Percentiles rank a stretch among this genome's conserved stretches.
Conservation (phyloP, 257 asterid species). For the Mentha longifolia region DNA sequence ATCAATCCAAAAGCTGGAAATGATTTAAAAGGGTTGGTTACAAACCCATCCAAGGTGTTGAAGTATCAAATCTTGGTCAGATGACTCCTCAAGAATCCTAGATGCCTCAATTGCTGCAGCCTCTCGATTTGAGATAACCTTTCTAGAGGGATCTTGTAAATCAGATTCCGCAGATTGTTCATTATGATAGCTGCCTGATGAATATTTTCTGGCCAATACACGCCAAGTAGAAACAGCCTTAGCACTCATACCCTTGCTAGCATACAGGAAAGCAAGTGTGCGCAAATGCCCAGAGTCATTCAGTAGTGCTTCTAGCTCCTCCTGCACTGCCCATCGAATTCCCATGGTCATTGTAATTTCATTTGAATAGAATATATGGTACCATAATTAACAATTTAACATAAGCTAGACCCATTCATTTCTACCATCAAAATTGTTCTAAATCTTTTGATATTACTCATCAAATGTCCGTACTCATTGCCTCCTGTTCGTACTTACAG, state of each 20-base stretch:
- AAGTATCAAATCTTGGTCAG: conserved; percentile 86
- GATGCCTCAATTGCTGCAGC: conserved; percentile 83
- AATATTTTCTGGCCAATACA: conserved; percentile 71
- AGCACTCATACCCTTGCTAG: conserved; percentile 90
- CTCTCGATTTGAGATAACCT: conserved; percentile 46
- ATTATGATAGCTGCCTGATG: conserved; percentile 48
- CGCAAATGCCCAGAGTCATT: conserved; percentile 93
- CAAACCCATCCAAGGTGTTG: conserved; percentile 98
- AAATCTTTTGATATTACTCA: neutral
- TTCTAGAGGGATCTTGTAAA: conserved; percentile 48
- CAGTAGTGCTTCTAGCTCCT: conserved; percentile 91
- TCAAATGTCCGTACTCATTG: conserved; percentile 1
- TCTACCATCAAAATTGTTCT: conserved; percentile 1
- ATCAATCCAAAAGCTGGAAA: conserved; percentile 29
- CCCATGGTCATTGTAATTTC: conserved; percentile 48
- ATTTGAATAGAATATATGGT: conserved; percentile 5
- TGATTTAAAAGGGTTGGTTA: conserved; percentile 20
- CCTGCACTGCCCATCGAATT: conserved; percentile 96
- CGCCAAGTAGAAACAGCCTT: conserved; percentile 95
- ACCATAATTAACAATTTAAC: conserved; percentile 26
- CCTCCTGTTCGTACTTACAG: neutral
- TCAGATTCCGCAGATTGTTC: conserved; percentile 50
- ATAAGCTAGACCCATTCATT: conserved; percentile 11
- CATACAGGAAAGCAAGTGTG: conserved; percentile 86
- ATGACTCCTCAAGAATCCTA: conserved; percentile 81